Conservation (phyloP, 202 grass and related monocot genomes). For the Saccharum hybrid region DNA sequence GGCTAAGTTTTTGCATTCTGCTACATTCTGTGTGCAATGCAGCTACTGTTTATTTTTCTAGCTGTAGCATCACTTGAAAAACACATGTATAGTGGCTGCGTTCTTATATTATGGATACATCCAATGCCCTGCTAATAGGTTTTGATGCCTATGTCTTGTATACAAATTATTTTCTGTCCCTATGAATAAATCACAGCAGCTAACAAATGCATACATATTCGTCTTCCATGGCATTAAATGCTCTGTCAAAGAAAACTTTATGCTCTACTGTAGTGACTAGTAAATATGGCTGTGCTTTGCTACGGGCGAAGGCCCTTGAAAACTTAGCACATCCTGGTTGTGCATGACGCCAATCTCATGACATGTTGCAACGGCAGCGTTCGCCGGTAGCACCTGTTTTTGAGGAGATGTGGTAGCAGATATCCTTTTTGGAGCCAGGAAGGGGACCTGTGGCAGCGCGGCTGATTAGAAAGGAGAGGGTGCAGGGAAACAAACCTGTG, state of each 20-base stretch:
- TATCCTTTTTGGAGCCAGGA: background rate
- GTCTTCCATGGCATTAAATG: conserved; percentile 17
- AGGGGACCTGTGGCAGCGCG: background rate
- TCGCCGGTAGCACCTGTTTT: background rate
- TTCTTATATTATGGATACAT: conserved; percentile 6
- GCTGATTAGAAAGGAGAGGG: background rate
- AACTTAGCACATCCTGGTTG: background rate
- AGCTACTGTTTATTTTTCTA: conserved; percentile 11
- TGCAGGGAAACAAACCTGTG: background rate
- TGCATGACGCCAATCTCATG: background rate
- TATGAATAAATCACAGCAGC: background rate
- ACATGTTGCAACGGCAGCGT: background rate
- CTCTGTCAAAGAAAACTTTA: background rate
- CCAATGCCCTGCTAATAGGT: background rate
- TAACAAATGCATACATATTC: conserved; percentile 1
- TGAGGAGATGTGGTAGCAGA: too few species aligned
- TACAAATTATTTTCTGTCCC: background rate
- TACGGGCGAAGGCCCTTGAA: background rate
- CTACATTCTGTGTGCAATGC: conserved; percentile 19
- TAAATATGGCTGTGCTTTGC: background rate
- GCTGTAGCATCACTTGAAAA: conserved; percentile 13
- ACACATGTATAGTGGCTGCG: background rate
- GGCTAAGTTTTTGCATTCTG: conserved; percentile 26
- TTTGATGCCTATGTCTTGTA: background rate
- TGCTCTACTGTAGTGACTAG: background rate